These are phyloP conservation scores for Fraxinus ornus DNA, from an alignment of 305 asterid genomes.

Conservation along the genomic window DNA sequence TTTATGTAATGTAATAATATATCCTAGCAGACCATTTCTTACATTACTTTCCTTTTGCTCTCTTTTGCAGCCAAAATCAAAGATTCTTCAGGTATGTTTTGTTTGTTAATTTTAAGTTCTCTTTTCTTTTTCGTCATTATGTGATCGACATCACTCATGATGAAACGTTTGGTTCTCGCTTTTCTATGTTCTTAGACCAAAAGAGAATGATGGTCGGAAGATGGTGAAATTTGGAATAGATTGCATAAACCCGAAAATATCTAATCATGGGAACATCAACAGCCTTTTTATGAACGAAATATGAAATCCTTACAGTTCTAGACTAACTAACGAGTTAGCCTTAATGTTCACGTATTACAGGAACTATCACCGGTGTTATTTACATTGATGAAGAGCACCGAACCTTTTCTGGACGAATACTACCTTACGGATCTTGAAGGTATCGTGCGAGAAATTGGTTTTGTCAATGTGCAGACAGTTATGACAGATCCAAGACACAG, in stretches of 20 bases:
- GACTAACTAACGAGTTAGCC: not conserved
- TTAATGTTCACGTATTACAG: constrained; percentile 35
- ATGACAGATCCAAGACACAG: constrained; percentile 87
- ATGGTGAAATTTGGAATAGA: not conserved
- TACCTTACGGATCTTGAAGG: constrained; percentile 78
- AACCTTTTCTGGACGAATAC: constrained; percentile 85
- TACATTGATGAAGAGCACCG: constrained; percentile 92
- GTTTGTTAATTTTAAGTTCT: not conserved
- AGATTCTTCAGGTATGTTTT: constrained; percentile 79
- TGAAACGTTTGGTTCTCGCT: not conserved
- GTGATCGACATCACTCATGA: not conserved
- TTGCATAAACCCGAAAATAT: not conserved
- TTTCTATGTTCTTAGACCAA: not conserved
- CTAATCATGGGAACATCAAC: not conserved
- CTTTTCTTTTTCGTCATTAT: not conserved
- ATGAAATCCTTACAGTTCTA: not conserved
- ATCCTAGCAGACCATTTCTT: constrained; percentile 17
- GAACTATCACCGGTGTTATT: constrained; percentile 82
- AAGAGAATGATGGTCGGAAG: not conserved
- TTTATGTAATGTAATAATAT: not conserved
- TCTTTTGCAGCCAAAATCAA: constrained; percentile 84
- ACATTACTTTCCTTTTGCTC: constrained; percentile 19
- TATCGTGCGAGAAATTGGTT: constrained; percentile 52
- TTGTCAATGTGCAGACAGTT: constrained; percentile 48
- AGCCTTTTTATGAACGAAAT: not conserved